Conservation (phyloP, 2,329 filamentous ascomycete genomes). For the Xylariaceae sp. region DNA sequence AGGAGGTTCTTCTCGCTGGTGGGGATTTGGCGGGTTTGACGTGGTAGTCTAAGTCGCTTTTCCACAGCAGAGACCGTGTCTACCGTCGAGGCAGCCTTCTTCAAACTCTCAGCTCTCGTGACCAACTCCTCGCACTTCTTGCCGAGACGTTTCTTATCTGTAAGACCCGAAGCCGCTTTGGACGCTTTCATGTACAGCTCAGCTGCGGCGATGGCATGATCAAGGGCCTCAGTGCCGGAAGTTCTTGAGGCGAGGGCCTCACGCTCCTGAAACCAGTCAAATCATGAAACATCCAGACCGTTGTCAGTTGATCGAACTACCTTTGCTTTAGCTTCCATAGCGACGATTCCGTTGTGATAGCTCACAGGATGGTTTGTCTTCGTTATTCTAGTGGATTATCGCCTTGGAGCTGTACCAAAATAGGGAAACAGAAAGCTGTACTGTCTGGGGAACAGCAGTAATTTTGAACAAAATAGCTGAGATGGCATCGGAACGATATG, state of each 20-base stretch:
- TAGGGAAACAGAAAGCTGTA: not conserved
- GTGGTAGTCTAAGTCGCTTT: conserved; percentile 27
- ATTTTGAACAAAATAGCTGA: too few species aligned
- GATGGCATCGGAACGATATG: too few species aligned
- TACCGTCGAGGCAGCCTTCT: conserved; percentile 33
- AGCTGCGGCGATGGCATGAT: conserved; percentile 70
- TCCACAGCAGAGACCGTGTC: conserved; percentile 18
- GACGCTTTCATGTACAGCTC: conserved; percentile 80
- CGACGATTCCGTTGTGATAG: conserved; percentile 1
- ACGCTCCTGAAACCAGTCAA: conserved; percentile 39
- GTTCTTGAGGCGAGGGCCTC: conserved; percentile 42
- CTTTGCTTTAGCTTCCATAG: conserved; percentile 39
- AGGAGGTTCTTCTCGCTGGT: conserved; percentile 73
- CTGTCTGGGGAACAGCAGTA: too few species aligned
- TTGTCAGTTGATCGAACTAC: too few species aligned
- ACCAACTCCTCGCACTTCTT: conserved; percentile 67
- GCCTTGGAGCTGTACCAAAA: not conserved
- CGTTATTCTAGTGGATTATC: not conserved
- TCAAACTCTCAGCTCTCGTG: conserved; percentile 70
- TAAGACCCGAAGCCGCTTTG: conserved; percentile 52
- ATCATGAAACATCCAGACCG: not conserved
- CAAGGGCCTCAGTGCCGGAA: conserved; percentile 61
- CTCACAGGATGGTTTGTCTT: not conserved
- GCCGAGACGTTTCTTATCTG: conserved; percentile 63
- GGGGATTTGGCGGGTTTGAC: conserved; percentile 56